Base-by-base conservation (phyloP, 176 grass and related monocot genomes). In the Elymus sibiricus region DNA sequence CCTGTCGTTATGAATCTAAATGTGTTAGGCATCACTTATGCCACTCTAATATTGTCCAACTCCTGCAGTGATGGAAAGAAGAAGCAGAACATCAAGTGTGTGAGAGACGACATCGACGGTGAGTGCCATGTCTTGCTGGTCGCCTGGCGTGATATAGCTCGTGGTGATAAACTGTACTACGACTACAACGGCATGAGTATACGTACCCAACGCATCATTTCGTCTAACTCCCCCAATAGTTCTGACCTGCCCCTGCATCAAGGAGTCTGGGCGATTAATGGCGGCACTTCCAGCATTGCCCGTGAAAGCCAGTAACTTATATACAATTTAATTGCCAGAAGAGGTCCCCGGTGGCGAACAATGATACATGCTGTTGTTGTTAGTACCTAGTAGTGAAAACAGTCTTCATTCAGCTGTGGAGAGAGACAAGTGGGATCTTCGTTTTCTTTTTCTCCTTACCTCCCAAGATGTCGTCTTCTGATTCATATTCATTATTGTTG, bases 111-210 rank as follows among this genome's bases (percentile, higher is more conserved):
- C 68, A 90, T 95, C 26, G 58, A 93, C 53, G 91, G 91, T 62
- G 91, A 95, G 76, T 93, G 93, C 80, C 89, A 90, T 75, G 93
- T 89, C 40, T 88, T 98, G 85, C 80, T 98, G 82, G 91, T 98
- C 32, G 87, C 95, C 38, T 92, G 85, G 35, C 89, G 93, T 73
- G 91, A 98, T 92, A 98, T 98, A 79, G 84, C 78, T 85, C 73
- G 79, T 27, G 93, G 93, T 46, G 93, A 95, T 70, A 94, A 86
- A 77, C 71, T 98, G 78, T 98, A 98, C 85, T 95, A 93, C 78
- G 95, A 98, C 74, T 98, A 98, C 89, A 98, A 97, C 37, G 95
- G 70, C 88, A 95, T 32, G 91, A 98, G 74, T 76, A 98, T 40
- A 91, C 84, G 2, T 93, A 95, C 58, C 95, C 95, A 46, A 98